Conservation (phyloP, 2,329 filamentous ascomycete genomes). For the Aspergillus hortae region DNA sequence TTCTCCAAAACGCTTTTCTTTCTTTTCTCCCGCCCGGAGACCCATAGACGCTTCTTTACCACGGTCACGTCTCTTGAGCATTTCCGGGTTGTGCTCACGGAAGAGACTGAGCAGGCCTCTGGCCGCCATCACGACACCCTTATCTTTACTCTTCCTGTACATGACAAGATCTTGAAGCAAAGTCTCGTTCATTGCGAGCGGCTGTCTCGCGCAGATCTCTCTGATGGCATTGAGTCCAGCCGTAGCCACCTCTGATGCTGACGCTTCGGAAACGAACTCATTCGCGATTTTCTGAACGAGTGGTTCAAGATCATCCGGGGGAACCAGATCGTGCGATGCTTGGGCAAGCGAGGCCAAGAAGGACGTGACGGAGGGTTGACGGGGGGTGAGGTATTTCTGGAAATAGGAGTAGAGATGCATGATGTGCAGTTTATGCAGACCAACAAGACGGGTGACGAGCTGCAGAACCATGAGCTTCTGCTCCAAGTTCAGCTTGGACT, state of each 20-base stretch:
- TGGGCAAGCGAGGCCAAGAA: slow-evolving; percentile 92
- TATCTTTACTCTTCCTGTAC: slow-evolving; percentile 96
- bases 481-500: slow-evolving; percentile 79
- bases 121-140: slow-evolving; percentile 98
- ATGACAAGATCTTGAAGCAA: slow-evolving; percentile 93
- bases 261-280: slow-evolving; percentile 94
- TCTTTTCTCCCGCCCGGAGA: slow-evolving; percentile 69
- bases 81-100: slow-evolving; percentile 82
- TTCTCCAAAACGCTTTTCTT: slow-evolving; percentile 78
- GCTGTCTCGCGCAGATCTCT: slow-evolving; percentile 88
- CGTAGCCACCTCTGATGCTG: slow-evolving; percentile 83
- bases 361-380: slow-evolving; percentile 84
- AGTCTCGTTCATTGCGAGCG: slow-evolving; percentile 93
- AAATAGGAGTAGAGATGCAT: slow-evolving; percentile 95
- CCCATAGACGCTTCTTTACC: slow-evolving; percentile 88
- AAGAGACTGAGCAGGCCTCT: slow-evolving; percentile 88
- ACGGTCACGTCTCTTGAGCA: slow-evolving; percentile 84
- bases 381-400: slow-evolving; percentile 83
- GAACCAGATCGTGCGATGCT: slow-evolving; percentile 84
- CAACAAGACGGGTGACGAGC: slow-evolving; percentile 84
- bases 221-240: slow-evolving; percentile 92
- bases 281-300: slow-evolving; percentile 94
- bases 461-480: slow-evolving; percentile 88
- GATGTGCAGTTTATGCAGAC: slow-evolving; percentile 86
- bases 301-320: slow-evolving; percentile 87